A percentile compares a stretch with the other conserved stretches of the same genome.
Conservation (phyloP, 345 rosid species). For the Hibiscus mutabilis region DNA sequence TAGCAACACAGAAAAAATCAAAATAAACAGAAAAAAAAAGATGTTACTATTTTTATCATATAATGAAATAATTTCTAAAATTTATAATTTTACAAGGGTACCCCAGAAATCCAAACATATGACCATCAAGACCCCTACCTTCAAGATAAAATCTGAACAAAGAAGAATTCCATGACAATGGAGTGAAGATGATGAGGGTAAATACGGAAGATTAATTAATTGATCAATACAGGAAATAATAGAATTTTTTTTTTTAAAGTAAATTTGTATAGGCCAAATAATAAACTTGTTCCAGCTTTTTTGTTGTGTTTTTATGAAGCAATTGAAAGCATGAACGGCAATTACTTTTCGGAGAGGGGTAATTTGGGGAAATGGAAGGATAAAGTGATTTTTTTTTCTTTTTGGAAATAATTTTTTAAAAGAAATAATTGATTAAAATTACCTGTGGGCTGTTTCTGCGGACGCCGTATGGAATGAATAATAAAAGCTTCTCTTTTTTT, state of each 20-base stretch:
- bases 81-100: constrained; percentile 12
- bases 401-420: not conserved
- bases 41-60: not conserved
- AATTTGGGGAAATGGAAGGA: not conserved
- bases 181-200: constrained; percentile 28
- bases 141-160: constrained; percentile 4
- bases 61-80: not conserved
- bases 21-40: constrained; percentile 11
- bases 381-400: not conserved
- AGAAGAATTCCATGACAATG: not conserved
- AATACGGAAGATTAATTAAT: constrained; percentile 20
- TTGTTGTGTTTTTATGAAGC: not conserved
- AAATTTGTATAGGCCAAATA: not conserved
- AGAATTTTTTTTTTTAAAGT: no score
- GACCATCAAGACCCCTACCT: constrained; percentile 8
- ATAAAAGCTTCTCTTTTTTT: not conserved
- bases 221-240: not conserved
- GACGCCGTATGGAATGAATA: not conserved
- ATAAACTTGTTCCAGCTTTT: not conserved
- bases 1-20: constrained; percentile 15
- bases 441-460: constrained; percentile 6
- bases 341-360: not conserved
- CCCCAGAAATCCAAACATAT: constrained; percentile 28
- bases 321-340: not conserved
- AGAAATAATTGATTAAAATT: not conserved